Conservation (phyloP, 2,329 filamentous ascomycete genomes). For the Sporothrix brunneoviolacea region DNA sequence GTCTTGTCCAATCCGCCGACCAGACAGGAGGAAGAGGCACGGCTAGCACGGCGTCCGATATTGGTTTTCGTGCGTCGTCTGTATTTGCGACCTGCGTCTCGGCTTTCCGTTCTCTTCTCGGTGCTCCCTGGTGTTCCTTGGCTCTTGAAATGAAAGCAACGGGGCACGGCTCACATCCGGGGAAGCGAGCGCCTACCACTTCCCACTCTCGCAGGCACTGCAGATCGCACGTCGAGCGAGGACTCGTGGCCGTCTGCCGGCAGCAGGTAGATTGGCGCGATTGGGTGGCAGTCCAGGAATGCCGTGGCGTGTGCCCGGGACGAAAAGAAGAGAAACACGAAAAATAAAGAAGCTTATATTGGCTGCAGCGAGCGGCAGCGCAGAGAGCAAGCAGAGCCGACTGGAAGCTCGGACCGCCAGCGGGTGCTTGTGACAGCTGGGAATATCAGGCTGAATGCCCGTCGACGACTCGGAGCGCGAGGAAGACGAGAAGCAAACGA, state of each 20-base stretch:
- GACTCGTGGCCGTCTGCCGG: background rate
- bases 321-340: background rate
- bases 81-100: too few species aligned
- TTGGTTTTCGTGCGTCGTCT: conserved; percentile 3
- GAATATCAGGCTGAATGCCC: conserved; percentile 7
- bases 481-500: background rate
- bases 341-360: conserved; percentile 1
- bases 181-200: conserved; percentile 2
- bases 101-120: background rate
- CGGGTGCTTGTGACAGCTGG: background rate
- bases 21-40: background rate
- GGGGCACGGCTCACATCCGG: background rate
- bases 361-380: background rate
- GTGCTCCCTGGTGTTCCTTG: background rate
- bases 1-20: background rate
- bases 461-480: background rate
- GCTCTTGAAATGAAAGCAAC: conserved; percentile 8
- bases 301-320: background rate
- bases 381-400: background rate
- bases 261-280: background rate
- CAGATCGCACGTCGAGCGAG: background rate
- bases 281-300: background rate
- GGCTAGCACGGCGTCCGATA: conserved; percentile 3
- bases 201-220: background rate
- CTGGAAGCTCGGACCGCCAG: background rate